Conservation (phyloP, 1,284 basidiomycete species). For the Pterula multifida region DNA sequence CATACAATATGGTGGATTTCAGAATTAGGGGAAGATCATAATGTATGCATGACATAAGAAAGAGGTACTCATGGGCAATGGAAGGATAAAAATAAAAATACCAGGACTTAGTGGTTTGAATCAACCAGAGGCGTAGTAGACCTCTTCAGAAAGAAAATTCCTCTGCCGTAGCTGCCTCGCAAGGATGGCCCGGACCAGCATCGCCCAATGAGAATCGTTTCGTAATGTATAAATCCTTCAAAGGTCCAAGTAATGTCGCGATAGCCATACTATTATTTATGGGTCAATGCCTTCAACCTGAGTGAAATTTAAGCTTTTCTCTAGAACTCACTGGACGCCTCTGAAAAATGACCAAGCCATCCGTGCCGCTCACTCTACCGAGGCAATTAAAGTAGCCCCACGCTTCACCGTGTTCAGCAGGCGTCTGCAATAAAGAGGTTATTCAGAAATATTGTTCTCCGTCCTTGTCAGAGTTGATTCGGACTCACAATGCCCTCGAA, state of each 20-base stretch:
- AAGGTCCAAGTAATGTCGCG: conserved; percentile 29
- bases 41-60: too few relatives aligned
- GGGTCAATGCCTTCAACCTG: conserved; percentile 4
- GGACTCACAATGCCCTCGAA: conserved; percentile 4
- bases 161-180: neutral
- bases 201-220: conserved; percentile 26
- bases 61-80: too few relatives aligned
- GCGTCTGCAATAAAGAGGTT: conserved; percentile 21
- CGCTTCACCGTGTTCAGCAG: conserved; percentile 30
- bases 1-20: too few relatives aligned
- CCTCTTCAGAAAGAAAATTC: neutral
- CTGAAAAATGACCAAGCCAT: conserved; percentile 29
- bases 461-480: neutral
- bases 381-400: conserved; percentile 34
- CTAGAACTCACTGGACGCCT: conserved; percentile 28
- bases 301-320: neutral
- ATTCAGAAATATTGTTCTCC: conserved; percentile 6
- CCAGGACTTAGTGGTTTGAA: too few relatives aligned
- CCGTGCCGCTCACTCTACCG: conserved; percentile 22
- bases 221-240: conserved; percentile 28
- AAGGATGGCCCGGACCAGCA: conserved; percentile 19
- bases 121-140: too few relatives aligned
- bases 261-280: conserved; percentile 18
- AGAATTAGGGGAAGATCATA: too few relatives aligned
- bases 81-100: too few relatives aligned